Evolutionary conservation across 176 grass and related monocot genomes (phyloP).

Genomic region (Coix lacrymajobi): DNA sequence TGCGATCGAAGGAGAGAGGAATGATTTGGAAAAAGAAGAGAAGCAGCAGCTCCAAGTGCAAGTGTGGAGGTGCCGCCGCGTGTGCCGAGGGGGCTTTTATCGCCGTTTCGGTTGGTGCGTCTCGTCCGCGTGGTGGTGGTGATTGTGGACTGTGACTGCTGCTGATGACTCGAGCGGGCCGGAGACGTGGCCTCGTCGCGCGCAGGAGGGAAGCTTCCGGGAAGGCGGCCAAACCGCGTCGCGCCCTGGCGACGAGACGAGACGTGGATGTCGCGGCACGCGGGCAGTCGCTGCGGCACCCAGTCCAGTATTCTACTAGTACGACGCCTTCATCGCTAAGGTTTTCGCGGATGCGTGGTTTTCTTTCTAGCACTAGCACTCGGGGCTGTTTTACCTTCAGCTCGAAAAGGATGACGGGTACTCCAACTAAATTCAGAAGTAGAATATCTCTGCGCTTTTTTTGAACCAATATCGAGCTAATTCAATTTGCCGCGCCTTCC

Average conservation of each 20-base stretch:
- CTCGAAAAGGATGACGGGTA: too few species aligned
- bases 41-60: background rate
- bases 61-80: background rate
- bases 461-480: too few species aligned
- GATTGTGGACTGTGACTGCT: background rate
- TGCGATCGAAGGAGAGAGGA: background rate
- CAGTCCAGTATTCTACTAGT: background rate
- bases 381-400: too few species aligned
- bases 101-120: background rate
- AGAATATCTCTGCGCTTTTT: background rate
- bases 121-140: background rate
- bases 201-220: slow-evolving; percentile 26
- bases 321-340: background rate
- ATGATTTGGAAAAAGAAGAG: too few species aligned
- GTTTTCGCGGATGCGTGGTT: too few species aligned
- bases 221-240: slow-evolving; percentile 28
- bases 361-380: too few species aligned
- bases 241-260: background rate
- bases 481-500: background rate
- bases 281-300: background rate
- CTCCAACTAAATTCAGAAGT: too few species aligned
- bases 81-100: background rate
- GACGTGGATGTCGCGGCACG: slow-evolving; percentile 27
- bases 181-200: background rate
- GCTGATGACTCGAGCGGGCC: background rate